phyloP scores from a whole-genome alignment of 1,139 yeast species.

The Geotrichum bryndzae region DNA sequence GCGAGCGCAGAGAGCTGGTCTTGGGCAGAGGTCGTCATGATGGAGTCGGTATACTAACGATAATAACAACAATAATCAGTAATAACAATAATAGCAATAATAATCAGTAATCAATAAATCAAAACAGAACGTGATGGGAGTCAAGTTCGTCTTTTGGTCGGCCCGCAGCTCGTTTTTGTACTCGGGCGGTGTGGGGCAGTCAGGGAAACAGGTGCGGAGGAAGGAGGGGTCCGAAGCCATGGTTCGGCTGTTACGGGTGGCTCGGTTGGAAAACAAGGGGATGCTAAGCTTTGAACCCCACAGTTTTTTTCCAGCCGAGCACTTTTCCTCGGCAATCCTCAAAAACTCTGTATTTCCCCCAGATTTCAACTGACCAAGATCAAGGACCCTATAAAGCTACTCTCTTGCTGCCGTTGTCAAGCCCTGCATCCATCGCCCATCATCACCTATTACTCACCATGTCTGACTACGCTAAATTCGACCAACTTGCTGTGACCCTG shows the following conservation, averaged over 20 bases:
- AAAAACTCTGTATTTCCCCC: no score
- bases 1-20: conserved; percentile 3
- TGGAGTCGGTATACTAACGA: no score
- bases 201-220: not conserved
- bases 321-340: no score
- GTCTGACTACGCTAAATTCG: conserved; percentile 9
- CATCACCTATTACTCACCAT: not conserved
- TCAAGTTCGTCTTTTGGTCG: not conserved
- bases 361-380: no score
- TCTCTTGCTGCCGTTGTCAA: not conserved
- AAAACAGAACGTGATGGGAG: not conserved
- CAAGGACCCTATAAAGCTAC: no score
- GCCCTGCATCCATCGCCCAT: not conserved
- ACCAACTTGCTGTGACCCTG: conserved; percentile 18
- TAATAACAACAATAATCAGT: no score
- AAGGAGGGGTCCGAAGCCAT: not conserved
- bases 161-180: not conserved
- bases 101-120: no score
- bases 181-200: not conserved
- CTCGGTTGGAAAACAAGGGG: not conserved
- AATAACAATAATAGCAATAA: no score
- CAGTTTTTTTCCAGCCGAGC: no score
- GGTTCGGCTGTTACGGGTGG: not conserved
- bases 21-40: conserved; percentile 4
- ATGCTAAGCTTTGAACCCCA: no score